Percentiles rank a stretch among this genome's conserved stretches.
Evolutionary conservation across 805 yeast genomes (phyloP).

Genomic region (Suhomyces pyralidae): DNA sequence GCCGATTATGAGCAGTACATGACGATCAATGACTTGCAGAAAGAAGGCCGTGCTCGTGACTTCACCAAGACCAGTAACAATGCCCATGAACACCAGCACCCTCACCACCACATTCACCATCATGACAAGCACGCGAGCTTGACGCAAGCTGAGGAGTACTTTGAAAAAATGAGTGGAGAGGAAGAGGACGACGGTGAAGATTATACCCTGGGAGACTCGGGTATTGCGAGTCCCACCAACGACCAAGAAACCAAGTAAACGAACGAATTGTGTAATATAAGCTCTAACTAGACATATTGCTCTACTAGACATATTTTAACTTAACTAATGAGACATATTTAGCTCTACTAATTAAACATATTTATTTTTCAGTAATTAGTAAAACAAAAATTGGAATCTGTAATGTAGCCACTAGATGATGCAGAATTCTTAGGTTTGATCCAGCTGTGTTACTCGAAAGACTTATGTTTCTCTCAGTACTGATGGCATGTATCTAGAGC

Average conservation of each 20-base stretch:
- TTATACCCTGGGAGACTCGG: neutral
- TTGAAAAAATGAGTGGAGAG: neutral
- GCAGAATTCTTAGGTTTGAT: too few species aligned
- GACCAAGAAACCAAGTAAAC: neutral
- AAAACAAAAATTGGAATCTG: too few species aligned
- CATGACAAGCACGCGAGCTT: neutral
- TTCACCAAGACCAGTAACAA: constrained; percentile 7
- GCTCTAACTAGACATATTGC: too few species aligned
- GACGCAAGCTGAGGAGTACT: neutral
- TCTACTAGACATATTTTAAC: too few species aligned
- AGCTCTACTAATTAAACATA: too few species aligned
- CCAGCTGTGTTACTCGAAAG: too few species aligned
- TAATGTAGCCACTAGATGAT: too few species aligned
- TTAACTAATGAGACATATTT: too few species aligned
- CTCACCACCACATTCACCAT: constrained; percentile 7
- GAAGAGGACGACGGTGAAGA: neutral
- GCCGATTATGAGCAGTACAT: constrained; percentile 36
- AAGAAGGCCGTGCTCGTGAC: constrained; percentile 25
- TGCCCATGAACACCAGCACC: constrained; percentile 6
- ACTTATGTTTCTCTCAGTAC: too few species aligned
- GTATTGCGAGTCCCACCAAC: neutral
- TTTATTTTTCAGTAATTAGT: too few species aligned
- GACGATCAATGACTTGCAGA: constrained; percentile 39
- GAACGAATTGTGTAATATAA: neutral
- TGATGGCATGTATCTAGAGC: too few species aligned